These are phyloP conservation scores for Ophiosphaerella herpotricha DNA, from an alignment of 2,329 filamentous ascomycete species.

Conservation along the genomic window DNA sequence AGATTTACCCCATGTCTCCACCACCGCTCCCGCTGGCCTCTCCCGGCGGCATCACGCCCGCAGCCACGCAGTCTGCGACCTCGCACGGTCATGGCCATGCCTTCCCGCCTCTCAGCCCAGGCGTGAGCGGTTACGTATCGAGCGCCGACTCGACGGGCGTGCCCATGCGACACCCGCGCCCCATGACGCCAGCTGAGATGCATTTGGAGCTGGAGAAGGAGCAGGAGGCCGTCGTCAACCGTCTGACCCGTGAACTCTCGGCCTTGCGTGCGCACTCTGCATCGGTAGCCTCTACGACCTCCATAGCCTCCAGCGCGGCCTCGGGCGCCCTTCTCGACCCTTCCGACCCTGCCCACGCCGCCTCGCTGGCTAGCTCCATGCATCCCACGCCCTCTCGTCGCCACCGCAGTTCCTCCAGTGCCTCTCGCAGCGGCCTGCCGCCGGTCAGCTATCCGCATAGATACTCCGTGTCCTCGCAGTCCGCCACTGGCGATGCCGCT, in stretches of 20 bases:
- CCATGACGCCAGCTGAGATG: constrained; percentile 85
- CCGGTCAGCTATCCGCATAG: constrained; percentile 29
- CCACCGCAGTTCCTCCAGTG: constrained; percentile 61
- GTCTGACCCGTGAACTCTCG: constrained; percentile 84
- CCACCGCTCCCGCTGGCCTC: constrained; percentile 49
- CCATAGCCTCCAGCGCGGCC: constrained; percentile 55
- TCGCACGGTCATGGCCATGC: constrained; percentile 38
- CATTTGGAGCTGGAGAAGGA: constrained; percentile 92
- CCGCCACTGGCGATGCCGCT: constrained; percentile 26
- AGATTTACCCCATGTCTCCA: constrained; percentile 53
- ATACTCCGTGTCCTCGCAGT: constrained; percentile 40
- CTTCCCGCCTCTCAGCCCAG: constrained; percentile 45
- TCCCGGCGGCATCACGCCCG: constrained; percentile 37
- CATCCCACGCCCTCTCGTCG: constrained; percentile 60
- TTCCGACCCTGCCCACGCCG: constrained; percentile 52
- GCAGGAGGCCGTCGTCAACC: constrained; percentile 93
- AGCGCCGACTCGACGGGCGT: constrained; percentile 54
- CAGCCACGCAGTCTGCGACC: constrained; percentile 13
- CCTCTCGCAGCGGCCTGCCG: constrained; percentile 47
- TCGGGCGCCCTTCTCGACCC: constrained; percentile 53
- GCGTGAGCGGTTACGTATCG: constrained; percentile 26
- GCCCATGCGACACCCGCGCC: constrained; percentile 82
- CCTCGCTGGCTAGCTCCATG: constrained; percentile 51
- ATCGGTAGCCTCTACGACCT: constrained; percentile 62
- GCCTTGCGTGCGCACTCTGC: constrained; percentile 74